Percentiles rank a stretch among this genome's conserved stretches.
phyloP scores from a whole-genome alignment of 78 protist species.

The Pigoraptor vietnamica region DNA sequence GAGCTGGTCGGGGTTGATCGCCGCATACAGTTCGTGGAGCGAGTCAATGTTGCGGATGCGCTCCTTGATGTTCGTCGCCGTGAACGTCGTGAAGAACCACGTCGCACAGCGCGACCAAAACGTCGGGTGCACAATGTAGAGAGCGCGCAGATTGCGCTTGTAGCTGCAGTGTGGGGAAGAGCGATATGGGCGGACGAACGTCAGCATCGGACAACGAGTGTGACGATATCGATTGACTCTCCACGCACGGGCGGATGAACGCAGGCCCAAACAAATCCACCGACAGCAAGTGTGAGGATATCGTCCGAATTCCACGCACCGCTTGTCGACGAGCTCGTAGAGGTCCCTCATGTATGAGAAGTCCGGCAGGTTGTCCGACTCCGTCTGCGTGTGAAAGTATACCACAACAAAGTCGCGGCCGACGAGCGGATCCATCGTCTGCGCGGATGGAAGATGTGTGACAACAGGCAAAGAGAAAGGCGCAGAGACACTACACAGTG shows the following conservation, averaged over 20 bases:
- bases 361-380: not conserved
- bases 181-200: not conserved
- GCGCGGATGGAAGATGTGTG: not conserved
- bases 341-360: not conserved
- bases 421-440: not conserved
- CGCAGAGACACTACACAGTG: not conserved
- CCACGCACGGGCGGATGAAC: not conserved
- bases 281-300: not conserved
- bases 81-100: slow-evolving; percentile 1
- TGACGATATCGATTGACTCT: no score
- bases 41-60: not conserved
- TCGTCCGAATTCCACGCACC: no score
- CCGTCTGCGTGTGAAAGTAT: not conserved
- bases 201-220: no score
- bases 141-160: not conserved
- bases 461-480: not conserved
- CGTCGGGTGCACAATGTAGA: slow-evolving; percentile 1
- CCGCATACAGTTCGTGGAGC: not conserved
- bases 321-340: not conserved
- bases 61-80: not conserved
- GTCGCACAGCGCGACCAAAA: not conserved
- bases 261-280: not conserved
- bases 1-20: not conserved
- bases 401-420: not conserved
- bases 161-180: not conserved